phyloP scores from a whole-genome alignment of 169 alveolate species.

The Plasmodium gonderi region DNA sequence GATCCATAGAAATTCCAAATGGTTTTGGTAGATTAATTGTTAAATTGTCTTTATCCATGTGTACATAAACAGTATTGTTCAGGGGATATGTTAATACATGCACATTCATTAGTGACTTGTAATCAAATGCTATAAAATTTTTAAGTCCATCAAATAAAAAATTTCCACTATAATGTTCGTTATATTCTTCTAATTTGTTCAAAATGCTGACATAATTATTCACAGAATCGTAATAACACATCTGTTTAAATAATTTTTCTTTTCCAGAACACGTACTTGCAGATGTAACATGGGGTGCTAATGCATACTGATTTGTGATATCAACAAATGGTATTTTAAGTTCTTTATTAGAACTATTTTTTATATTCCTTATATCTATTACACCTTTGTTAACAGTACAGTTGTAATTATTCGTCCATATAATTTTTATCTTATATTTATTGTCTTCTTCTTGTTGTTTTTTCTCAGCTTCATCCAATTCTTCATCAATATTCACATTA shows the following conservation, averaged over 20 bases:
- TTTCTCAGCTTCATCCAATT: neutral
- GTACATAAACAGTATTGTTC: constrained; percentile 26
- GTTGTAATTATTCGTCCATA: constrained; percentile 39
- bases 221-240: constrained; percentile 36
- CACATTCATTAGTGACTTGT: neutral
- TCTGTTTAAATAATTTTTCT: constrained; percentile 6
- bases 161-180: neutral
- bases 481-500: neutral
- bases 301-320: neutral
- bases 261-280: constrained; percentile 32
- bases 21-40: constrained; percentile 37
- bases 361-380: constrained; percentile 18
- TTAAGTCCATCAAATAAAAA: constrained; percentile 47
- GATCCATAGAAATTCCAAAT: constrained; percentile 38
- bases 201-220: constrained; percentile 33
- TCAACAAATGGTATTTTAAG: constrained; percentile 11
- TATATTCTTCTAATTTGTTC: constrained; percentile 12
- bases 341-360: neutral
- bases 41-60: neutral
- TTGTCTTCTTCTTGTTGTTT: neutral
- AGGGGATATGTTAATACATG: constrained; percentile 50
- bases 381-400: constrained; percentile 62
- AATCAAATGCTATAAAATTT: constrained; percentile 57
- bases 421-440: neutral
- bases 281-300: constrained; percentile 30